Base-by-base conservation (phyloP, 1,139 yeast genomes). In the Taiozyma onychis region DNA sequence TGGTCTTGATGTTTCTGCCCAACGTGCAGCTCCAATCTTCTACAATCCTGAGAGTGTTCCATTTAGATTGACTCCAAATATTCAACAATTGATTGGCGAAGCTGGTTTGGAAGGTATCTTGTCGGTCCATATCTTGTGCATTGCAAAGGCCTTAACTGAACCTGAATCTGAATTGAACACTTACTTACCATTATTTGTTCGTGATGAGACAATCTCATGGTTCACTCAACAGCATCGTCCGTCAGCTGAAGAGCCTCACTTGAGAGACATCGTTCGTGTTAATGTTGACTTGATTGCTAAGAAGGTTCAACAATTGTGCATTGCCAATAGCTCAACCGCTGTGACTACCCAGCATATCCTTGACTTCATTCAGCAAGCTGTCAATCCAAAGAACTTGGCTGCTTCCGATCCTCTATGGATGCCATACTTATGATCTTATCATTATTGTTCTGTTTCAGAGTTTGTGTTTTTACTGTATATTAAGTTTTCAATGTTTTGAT, bases 171-270 rank as follows among this genome's bases (percentile, higher is more conserved):
- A 89, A 60, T 74, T 88, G 66, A 93, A 85, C 58, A 95, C 90
- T 57, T 90, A 87, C 67, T 73, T 95, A 70, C 88, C 96, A 14
- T 75, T 95, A 55, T 93, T 93, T 70, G 96, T 95, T 26, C 82
- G 97, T 49, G 99, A 95, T 68, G 99, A 95, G 67, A 86, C 91
- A 30, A 80, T 90, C 44, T 83, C 97, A 0, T 93, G 97, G 98
- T 89, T 87, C 66, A 80, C 90, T 39, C 95, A 87, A 66, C 86
- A 86, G 63, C 96, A 89, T 62, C 69, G 74, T 45, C 69, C 74
- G 26, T 68, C 71, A n/a, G 69, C 71, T 8, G 74, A 70, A 60
- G 96, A 88, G 59, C 83, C 85, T 49, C 96, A 87, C 62, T 69
- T 93, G 57, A 77, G 93, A 51, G 97, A 91, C 56, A 86, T 90